phyloP scores from a whole-genome alignment of 805 yeast species.

The Myxozyma melibiosi region DNA sequence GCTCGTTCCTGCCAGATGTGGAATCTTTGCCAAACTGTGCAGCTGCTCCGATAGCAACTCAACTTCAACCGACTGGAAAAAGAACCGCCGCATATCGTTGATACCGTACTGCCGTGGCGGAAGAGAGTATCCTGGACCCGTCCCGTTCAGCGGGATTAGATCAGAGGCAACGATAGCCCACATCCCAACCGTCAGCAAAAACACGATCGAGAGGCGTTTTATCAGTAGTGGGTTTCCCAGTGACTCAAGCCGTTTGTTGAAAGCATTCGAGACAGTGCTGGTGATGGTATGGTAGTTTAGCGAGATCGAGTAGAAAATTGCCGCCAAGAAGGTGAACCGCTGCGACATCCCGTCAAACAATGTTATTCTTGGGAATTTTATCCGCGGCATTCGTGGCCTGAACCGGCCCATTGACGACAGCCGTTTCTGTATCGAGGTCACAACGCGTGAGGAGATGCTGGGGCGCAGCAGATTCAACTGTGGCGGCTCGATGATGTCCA shows the following conservation, averaged over 20 bases:
- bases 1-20: conserved; percentile 84
- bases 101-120: conserved; percentile 61
- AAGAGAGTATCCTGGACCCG: conserved; percentile 13
- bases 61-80: conserved; percentile 56
- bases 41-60: conserved; percentile 63
- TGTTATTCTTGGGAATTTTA: conserved; percentile 41
- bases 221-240: conserved; percentile 87
- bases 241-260: conserved; percentile 50
- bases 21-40: conserved; percentile 75
- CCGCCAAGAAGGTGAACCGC: conserved; percentile 14
- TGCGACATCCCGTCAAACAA: conserved; percentile 5
- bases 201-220: conserved; percentile 71
- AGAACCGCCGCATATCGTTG: conserved; percentile 51
- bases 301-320: conserved; percentile 10
- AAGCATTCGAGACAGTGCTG: neutral
- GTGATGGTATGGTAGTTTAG: conserved; percentile 1
- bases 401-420: neutral
- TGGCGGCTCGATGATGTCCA: conserved; percentile 47
- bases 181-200: conserved; percentile 60
- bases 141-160: conserved; percentile 45
- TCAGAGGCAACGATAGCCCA: conserved; percentile 63
- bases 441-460: conserved; percentile 25
- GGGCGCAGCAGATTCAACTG: conserved; percentile 10
- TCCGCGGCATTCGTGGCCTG: conserved; percentile 1
- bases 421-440: conserved; percentile 14